Base-by-base conservation (phyloP, 176 grass and related monocot genomes). In the Oryza brachyantha region DNA sequence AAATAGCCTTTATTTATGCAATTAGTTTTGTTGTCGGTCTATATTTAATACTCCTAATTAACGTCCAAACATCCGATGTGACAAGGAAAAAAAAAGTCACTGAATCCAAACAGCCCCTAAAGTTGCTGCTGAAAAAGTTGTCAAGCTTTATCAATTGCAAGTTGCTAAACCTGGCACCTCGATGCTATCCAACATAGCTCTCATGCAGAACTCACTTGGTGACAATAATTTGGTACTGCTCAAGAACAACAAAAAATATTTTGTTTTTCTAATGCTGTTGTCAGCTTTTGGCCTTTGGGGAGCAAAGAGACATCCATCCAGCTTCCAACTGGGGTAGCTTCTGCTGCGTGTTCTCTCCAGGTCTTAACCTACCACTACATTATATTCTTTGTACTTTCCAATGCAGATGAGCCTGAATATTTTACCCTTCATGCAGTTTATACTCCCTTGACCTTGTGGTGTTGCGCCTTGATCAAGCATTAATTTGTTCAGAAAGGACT, bases 311-410 rank as follows among this genome's bases (percentile, higher is more conserved):
- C 74, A 72, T 50, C 58, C 54, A 80, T 50, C 58, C 54, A 80
- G 76, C 64, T 63, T 84, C 81, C 55, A 76, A 64, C 86, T 70
- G 64, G 70, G 25, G 76, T 58, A 80, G 55, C 32, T 75, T 70
- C 36, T 62, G 43, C 58, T 64, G 54, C 32, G 21, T 61, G 36
- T 38, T 57, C 35, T 88, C 10, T 64, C 54, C 26, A 66, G 54
- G 25, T 70, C 58, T 57, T 67, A 40, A 79, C 70, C 61, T 67
- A 61, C 45, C 45, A 78, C 35, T 86, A 16, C 26, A 27, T 48
- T 66, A 13, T 10, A 55, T 84, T 69, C 9, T 80, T 64, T 75
- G 42, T 54, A 26, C n/a, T 40, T 38, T 64, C 42, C 71, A 35
- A 76, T 65, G 64, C 27, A 45, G 64, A 66, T 77, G 43, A 58